Percentiles rank a stretch among this genome's conserved stretches.
Conservation (phyloP, 2,329 filamentous ascomycete genomes). For the Phaeoacremonium minimum region DNA sequence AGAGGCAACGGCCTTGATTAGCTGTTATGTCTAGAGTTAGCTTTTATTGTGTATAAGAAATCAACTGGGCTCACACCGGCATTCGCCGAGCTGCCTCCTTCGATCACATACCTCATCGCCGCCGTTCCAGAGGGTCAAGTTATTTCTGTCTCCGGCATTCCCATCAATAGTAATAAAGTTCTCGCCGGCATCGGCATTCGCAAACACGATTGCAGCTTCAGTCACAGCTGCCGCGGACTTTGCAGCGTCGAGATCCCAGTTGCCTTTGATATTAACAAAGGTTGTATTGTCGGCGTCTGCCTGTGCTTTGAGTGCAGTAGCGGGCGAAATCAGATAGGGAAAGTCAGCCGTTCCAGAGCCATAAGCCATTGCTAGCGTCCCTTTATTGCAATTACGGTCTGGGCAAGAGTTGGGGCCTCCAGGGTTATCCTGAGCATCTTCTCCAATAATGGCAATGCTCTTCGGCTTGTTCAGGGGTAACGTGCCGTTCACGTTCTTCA, state of each 20-base stretch:
- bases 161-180: slow-evolving; percentile 59
- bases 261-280: slow-evolving; percentile 42
- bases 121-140: slow-evolving; percentile 69
- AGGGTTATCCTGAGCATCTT: slow-evolving; percentile 58
- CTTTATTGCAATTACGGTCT: slow-evolving; percentile 78
- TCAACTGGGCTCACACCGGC: too few relatives aligned
- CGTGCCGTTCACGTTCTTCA: slow-evolving; percentile 60
- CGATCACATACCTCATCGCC: too few relatives aligned
- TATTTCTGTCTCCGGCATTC: slow-evolving; percentile 72
- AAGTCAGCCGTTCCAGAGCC: slow-evolving; percentile 82
- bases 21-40: too few relatives aligned
- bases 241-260: slow-evolving; percentile 44
- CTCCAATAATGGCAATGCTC: slow-evolving; percentile 65
- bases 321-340: slow-evolving; percentile 73
- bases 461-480: slow-evolving; percentile 40
- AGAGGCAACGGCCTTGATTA: slow-evolving; percentile 66
- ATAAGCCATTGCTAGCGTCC: slow-evolving; percentile 80
- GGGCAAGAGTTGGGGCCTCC: slow-evolving; percentile 71
- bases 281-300: slow-evolving; percentile 54
- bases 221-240: slow-evolving; percentile 49
- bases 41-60: too few relatives aligned
- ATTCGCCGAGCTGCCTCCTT: too few relatives aligned
- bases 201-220: slow-evolving; percentile 78
- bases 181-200: slow-evolving; percentile 77
- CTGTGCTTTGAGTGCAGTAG: slow-evolving; percentile 45